Percentiles rank a stretch among this genome's conserved stretches.
Conservation (phyloP, 1,139 yeast species). For the Pichia sp. region DNA sequence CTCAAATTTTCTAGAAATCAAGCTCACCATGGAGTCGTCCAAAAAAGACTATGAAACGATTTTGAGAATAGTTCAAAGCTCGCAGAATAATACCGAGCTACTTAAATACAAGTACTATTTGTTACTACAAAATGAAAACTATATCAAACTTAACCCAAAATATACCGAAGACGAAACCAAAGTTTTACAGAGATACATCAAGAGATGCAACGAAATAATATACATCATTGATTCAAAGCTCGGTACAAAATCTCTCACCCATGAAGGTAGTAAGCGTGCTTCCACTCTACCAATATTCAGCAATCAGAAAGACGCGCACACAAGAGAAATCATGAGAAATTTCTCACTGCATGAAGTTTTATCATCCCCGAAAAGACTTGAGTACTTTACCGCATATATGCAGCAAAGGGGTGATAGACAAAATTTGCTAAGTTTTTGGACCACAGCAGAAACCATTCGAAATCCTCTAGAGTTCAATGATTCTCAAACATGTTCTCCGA, state of each 20-base stretch:
- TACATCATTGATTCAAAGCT: slow-evolving; percentile 2
- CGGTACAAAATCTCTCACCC: no score
- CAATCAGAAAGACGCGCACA: no score
- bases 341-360: slow-evolving; percentile 33
- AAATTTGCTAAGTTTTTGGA: slow-evolving; percentile 53
- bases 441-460: slow-evolving; percentile 56
- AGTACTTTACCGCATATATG: slow-evolving; percentile 53
- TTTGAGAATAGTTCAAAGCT: slow-evolving; percentile 1
- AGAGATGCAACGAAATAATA: slow-evolving; percentile 2
- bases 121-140: slow-evolving; percentile 23
- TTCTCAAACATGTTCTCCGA: neutral
- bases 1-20: slow-evolving; percentile 4
- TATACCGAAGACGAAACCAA: slow-evolving; percentile 6
- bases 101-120: slow-evolving; percentile 38
- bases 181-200: slow-evolving; percentile 3
- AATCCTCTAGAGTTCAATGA: slow-evolving; percentile 54
- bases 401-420: slow-evolving; percentile 36
- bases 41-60: slow-evolving; percentile 4
- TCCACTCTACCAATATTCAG: neutral
- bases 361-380: slow-evolving; percentile 39
- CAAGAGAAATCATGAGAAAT: neutral
- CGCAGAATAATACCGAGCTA: slow-evolving; percentile 26
- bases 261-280: no score
- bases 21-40: slow-evolving; percentile 2
- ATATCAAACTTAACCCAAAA: neutral